These are phyloP conservation scores for Phytophthora pistaciae DNA, from an alignment of 352 stramenopile species.

Conservation along the genomic window DNA sequence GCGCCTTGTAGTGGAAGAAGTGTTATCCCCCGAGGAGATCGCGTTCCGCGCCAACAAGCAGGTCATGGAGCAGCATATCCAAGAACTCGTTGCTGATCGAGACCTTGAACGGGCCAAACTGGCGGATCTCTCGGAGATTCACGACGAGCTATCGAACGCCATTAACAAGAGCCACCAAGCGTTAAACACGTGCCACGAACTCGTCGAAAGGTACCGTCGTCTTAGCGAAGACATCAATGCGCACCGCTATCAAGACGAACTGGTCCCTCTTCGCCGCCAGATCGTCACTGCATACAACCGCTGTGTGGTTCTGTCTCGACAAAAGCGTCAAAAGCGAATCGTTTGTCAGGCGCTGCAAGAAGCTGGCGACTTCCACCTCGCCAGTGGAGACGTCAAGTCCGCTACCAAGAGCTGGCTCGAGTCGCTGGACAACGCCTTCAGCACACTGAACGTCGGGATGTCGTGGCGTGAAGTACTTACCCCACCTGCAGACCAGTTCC, in stretches of 20 bases:
- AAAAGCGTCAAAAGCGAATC: conserved; percentile 74
- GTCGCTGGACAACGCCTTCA: conserved; percentile 79
- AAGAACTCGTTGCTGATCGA: conserved; percentile 27
- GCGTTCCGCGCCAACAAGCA: conserved; percentile 55
- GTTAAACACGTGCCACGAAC: conserved; percentile 55
- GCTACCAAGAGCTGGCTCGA: conserved; percentile 81
- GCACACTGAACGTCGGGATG: conserved; percentile 49
- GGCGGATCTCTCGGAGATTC: conserved; percentile 24
- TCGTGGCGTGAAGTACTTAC: conserved; percentile 63
- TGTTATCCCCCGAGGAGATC: conserved; percentile 69
- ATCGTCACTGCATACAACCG: conserved; percentile 54
- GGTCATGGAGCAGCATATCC: conserved; percentile 51
- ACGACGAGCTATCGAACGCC: conserved; percentile 42
- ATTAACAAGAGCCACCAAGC: conserved; percentile 76
- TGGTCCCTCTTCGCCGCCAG: conserved; percentile 37
- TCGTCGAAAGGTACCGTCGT: conserved; percentile 56
- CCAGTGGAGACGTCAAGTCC: conserved; percentile 40
- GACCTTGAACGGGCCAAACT: conserved; percentile 41
- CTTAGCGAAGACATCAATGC: not conserved
- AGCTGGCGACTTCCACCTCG: conserved; percentile 77
- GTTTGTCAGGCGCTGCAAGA: conserved; percentile 74
- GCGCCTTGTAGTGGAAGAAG: conserved; percentile 73
- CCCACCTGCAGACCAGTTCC: conserved; percentile 27
- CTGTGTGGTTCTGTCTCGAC: conserved; percentile 61
- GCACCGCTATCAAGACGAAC: conserved; percentile 4